Base-by-base conservation (phyloP, 257 asterid genomes). In the Dorcoceras hygrometricum region DNA sequence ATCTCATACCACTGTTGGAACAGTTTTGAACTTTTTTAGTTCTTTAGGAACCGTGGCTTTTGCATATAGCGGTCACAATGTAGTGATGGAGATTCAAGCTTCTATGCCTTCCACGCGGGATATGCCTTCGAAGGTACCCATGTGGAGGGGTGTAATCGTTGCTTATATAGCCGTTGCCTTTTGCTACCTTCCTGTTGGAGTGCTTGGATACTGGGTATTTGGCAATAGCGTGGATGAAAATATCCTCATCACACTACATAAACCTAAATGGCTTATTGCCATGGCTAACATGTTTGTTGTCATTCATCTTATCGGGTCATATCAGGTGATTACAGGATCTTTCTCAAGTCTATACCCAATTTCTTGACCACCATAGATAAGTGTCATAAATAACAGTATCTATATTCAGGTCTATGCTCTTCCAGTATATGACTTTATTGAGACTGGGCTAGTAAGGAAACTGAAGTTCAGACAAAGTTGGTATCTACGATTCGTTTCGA, bases 381-480 rank as follows among this genome's bases (percentile, higher is more conserved):
- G 8, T 57, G 10, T 23, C 18, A 9, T 39, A 39, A 4, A 34
- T 12, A 39, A 3, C 54, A 12, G 0, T 3, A 43, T 18, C 5
- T 46, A 16, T 8, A 4, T 67, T 62, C 74, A 83, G 88, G 20
- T 83, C 10, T 80, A 77, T 53, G 88, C 88, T 8, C 75, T 83
- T 69, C 85, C 85, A 19, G 85, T 80, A 24, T 83, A 75, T 43
- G 88, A 83, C 78, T 80, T 83, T 85, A 80, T 80, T 59, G 88
- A 83, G 54, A 39, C 77, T 9, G 80, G 78, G 55, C 81, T 83
- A 3, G 81, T 83, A 26, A 80, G 75, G 75, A 83, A 80, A 62
- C 25, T 72, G 18, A 67, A 19, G 23, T 80, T 72, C 69, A 73
- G 9, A 25, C 78, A 75, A 12, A 80, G 71, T 20, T 68, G 81